These are phyloP conservation scores for Starmerella ratchasimensis DNA, from an alignment of 805 yeast species.

Conservation along the genomic window DNA sequence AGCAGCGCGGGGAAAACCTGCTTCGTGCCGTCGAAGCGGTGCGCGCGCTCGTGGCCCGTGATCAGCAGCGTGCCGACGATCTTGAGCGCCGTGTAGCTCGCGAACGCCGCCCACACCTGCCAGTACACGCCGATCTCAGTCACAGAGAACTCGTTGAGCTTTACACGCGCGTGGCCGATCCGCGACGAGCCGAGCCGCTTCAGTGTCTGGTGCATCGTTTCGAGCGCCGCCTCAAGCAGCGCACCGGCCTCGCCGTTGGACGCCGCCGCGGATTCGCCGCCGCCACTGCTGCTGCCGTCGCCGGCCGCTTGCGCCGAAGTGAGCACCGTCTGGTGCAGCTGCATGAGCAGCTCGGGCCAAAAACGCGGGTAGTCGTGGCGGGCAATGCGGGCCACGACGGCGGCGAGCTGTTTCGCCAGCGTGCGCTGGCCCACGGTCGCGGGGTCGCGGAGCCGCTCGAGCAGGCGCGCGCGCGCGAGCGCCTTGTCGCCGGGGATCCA, in stretches of 20 bases:
- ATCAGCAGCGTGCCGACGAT: slow-evolving; percentile 56
- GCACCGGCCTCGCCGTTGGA: slow-evolving; percentile 24
- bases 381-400: slow-evolving; percentile 63
- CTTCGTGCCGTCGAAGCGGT: slow-evolving; percentile 40
- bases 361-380: slow-evolving; percentile 74
- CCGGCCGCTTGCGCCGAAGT: too few species aligned
- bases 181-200: slow-evolving; percentile 62
- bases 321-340: slow-evolving; percentile 23
- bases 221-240: slow-evolving; percentile 45
- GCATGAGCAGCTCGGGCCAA: slow-evolving; percentile 75
- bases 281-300: too few species aligned
- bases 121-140: slow-evolving; percentile 5
- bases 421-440: slow-evolving; percentile 32
- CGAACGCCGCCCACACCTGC: slow-evolving; percentile 5
- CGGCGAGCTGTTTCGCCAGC: slow-evolving; percentile 70
- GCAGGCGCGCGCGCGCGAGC: slow-evolving; percentile 9
- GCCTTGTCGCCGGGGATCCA: slow-evolving; percentile 64
- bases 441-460: slow-evolving; percentile 31
- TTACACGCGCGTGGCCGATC: slow-evolving; percentile 54
- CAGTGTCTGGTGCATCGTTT: slow-evolving; percentile 62
- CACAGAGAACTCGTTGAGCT: slow-evolving; percentile 22
- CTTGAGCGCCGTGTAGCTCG: slow-evolving; percentile 54
- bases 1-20: slow-evolving; percentile 58
- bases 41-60: slow-evolving; percentile 63
- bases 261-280: too few species aligned